Base-by-base conservation (phyloP, 2,329 filamentous ascomycete genomes). In the Cytospora paraplurivora region DNA sequence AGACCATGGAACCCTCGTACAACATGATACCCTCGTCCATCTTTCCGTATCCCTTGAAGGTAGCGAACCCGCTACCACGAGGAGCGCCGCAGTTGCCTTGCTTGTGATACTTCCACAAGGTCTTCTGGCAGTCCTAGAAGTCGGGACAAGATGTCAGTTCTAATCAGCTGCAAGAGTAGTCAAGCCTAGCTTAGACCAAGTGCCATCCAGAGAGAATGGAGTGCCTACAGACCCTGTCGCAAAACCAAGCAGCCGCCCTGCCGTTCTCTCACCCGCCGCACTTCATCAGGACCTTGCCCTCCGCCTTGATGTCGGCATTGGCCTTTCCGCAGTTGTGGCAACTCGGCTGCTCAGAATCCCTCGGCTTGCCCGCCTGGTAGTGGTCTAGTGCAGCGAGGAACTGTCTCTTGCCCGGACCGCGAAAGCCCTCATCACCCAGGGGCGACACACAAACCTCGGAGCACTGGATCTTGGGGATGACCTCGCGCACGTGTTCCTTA, bases 331-430 rank as follows among this genome's bases (percentile, higher is more conserved):
- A 63, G 27, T 7, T 17, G 19, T 63, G 56, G 12, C 62, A 63
- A 37, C 62, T 66, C 15, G 65, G 66, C 55, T 69, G 62, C 11
- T 27, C n/a, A 12, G 62, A 69, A 57, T 60, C 58, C 8, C 69
- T 66, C n/a, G 64, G 66, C 7, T 50, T 59, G 34, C 69, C 67
- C 10, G 68, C 49, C 52, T 64, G 37, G 44, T 71, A 71, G 37
- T 68, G 47, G 21, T 71, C 64, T 12, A 71, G 62, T 11, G 67
- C 69, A 3, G 69, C 66, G 8, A 70, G 66, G 21, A 70, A 69
- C 11, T 71, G 67, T 7, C 54, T 62, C 41, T 64, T 66, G 8
- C 69, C 68, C 4, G 67, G 64, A 11, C 52, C 58, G 32, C 68
- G 67, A 58, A 71, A 68, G 13, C 67, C 63, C 3, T 47, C 7